These are phyloP conservation scores for Dalechampia spathulata DNA, from an alignment of 441 rosid species.

Conservation along the genomic window DNA sequence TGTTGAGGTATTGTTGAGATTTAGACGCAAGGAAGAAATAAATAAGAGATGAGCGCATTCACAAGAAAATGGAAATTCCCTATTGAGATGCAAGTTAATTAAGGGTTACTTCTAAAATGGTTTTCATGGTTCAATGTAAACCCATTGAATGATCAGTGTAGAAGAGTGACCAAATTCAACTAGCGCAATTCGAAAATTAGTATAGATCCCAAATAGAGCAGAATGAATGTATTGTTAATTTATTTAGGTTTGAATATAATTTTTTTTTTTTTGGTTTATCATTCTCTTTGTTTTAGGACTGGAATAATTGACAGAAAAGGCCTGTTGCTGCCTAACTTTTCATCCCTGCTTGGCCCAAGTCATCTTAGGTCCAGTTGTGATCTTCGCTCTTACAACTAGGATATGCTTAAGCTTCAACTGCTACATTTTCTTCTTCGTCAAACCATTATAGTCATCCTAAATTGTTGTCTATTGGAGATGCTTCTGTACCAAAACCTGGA, in stretches of 20 bases:
- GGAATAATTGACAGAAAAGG: not conserved
- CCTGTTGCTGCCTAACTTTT: not conserved
- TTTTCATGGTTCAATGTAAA: not conserved
- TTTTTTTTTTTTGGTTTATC: not conserved
- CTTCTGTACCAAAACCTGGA: too few species aligned
- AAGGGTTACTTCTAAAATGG: not conserved
- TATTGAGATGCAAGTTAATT: not conserved
- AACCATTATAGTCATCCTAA: not conserved
- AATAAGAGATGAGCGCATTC: not conserved
- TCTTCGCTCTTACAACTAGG: not conserved
- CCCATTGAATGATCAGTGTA: not conserved
- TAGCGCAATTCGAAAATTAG: too few species aligned
- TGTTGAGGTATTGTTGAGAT: not conserved
- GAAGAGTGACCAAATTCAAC: not conserved
- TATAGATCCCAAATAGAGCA: too few species aligned
- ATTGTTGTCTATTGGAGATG: not conserved
- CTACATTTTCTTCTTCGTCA: not conserved
- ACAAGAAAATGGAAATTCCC: not conserved
- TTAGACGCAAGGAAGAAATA: not conserved
- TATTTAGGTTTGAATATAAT: not conserved
- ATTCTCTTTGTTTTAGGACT: not conserved
- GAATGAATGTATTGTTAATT: not conserved
- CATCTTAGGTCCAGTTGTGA: not conserved
- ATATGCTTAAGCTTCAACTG: not conserved
- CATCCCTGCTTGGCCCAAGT: not conserved